Conservation (phyloP, 1,139 yeast genomes). For the Taphrina deformans region DNA sequence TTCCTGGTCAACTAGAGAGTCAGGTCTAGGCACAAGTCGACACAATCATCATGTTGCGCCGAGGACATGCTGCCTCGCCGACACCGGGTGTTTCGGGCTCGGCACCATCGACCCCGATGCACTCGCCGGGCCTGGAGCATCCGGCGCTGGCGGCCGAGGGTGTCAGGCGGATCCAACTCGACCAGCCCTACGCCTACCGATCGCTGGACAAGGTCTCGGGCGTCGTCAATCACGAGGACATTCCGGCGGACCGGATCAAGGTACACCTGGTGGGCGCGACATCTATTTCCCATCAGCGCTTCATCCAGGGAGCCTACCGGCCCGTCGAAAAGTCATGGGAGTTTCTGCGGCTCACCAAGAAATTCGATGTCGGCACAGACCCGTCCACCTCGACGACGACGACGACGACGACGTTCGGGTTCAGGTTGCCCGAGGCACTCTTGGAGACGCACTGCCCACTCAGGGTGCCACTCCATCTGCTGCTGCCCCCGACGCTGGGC, state of each 20-base stretch:
- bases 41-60: neutral
- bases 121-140: neutral
- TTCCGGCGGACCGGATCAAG: conserved; percentile 16
- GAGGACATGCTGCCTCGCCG: neutral
- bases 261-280: conserved; percentile 24
- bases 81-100: neutral
- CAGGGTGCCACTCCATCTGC: conserved; percentile 12
- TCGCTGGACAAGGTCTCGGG: conserved; percentile 30
- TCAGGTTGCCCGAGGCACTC: conserved; percentile 28
- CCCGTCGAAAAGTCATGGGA: conserved; percentile 27
- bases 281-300: conserved; percentile 10
- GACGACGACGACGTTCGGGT: neutral
- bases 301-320: conserved; percentile 29
- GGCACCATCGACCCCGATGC: neutral
- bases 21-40: neutral
- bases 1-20: no score
- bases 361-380: neutral
- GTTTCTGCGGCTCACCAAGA: conserved; percentile 23
- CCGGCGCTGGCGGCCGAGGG: neutral
- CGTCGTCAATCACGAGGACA: neutral
- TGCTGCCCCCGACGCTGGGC: conserved; percentile 30
- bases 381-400: neutral
- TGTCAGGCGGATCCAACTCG: conserved; percentile 3
- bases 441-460: conserved; percentile 28
- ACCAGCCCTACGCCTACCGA: conserved; percentile 26